Percentiles rank a stretch among this genome's conserved stretches.
These are phyloP conservation scores for Monilinia polystroma DNA, from an alignment of 2,329 filamentous ascomycete genomes.

Conservation along the genomic window DNA sequence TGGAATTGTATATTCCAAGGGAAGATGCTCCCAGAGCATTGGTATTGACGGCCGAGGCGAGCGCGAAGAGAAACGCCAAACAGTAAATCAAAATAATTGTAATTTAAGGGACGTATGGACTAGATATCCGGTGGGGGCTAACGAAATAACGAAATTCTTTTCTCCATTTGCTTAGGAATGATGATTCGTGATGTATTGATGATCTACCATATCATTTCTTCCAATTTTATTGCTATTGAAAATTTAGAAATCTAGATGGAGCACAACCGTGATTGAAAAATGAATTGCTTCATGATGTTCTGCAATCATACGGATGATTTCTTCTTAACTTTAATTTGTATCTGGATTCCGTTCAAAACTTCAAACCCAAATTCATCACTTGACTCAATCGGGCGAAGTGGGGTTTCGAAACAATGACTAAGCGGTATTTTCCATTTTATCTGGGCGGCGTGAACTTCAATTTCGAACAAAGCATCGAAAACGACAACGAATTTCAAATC, in stretches of 20 bases:
- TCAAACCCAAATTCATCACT: background rate
- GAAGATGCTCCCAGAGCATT: constrained; percentile 73
- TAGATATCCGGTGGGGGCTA: background rate
- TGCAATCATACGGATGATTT: too few species aligned
- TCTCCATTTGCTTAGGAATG: background rate
- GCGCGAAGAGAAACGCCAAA: constrained; percentile 64
- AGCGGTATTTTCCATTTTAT: constrained; percentile 18
- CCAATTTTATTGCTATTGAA: background rate
- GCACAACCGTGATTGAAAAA: too few species aligned
- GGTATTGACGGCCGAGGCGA: constrained; percentile 67
- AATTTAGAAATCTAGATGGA: background rate
- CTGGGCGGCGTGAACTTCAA: constrained; percentile 1
- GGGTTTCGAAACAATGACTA: constrained; percentile 8
- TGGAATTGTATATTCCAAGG: constrained; percentile 78
- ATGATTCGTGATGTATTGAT: background rate
- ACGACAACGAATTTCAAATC: background rate
- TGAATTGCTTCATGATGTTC: too few species aligned
- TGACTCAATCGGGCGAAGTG: constrained; percentile 8
- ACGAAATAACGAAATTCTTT: constrained; percentile 9
- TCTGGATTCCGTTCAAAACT: background rate
- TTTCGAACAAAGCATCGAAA: background rate
- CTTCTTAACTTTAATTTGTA: too few species aligned
- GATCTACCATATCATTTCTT: background rate
- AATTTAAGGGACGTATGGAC: background rate
- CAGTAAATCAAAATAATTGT: constrained; percentile 21